These are phyloP conservation scores for Solanum paucissectum DNA, from an alignment of 257 asterid genomes.

Conservation along the genomic window DNA sequence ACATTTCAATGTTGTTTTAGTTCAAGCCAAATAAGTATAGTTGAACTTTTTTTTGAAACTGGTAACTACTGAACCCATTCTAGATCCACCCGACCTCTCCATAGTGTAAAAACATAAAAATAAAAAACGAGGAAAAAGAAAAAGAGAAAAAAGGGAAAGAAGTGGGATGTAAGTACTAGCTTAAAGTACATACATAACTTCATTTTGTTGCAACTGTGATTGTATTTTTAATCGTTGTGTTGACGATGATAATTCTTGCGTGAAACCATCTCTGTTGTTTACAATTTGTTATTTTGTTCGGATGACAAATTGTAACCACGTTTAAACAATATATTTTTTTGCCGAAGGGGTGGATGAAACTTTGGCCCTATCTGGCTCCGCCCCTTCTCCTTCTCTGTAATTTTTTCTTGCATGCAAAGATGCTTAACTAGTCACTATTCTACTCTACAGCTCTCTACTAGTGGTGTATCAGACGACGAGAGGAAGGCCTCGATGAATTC, in stretches of 20 bases:
- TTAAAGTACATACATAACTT: not conserved
- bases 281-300: not conserved
- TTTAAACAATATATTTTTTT: not conserved
- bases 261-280: not conserved
- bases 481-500: conserved; percentile 78
- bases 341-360: not conserved
- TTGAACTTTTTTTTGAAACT: not conserved
- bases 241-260: not conserved
- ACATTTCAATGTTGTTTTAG: not conserved
- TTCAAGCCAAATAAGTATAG: not conserved
- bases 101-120: not conserved
- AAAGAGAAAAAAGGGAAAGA: not conserved
- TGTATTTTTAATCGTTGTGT: not conserved
- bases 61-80: not conserved
- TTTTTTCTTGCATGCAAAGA: not conserved
- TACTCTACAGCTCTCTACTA: conserved; percentile 39
- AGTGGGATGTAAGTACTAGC: not conserved
- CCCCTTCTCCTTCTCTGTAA: not conserved
- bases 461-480: conserved; percentile 54
- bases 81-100: not conserved
- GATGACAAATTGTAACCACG: not conserved
- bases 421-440: not conserved
- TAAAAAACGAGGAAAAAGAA: not conserved
- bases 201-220: not conserved
- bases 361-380: not conserved